Evolutionary conservation across 2,329 filamentous ascomycete species (phyloP), one percentile per base, ranked within the genome.

Genomic region (Diaporthe batatas): DNA sequence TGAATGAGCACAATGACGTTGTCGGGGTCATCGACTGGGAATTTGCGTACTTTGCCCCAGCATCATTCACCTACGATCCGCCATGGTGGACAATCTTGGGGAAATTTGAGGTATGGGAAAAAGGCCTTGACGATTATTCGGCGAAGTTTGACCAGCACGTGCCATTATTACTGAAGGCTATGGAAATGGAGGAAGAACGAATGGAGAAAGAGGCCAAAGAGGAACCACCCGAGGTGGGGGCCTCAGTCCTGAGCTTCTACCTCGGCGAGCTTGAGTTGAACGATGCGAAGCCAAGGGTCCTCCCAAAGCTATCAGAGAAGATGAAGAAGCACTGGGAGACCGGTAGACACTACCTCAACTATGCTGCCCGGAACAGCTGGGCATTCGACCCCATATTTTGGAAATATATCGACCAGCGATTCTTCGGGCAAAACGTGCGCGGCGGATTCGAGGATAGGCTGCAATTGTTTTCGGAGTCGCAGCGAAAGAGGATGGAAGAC

Each of bases 1-100:
- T 64, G 29, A 25, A 71, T 32, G 29, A 64, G 32, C 18, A 62
- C 3, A 16, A 54, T 18, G 18, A 71, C 2, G 68, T 71, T 18
- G 55, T 64, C 32, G 68, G 68, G 16, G 68, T 71, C 3, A 64
- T 71, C 21, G 68, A 71, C 55, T 64, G 55, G 55, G 68, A 71
- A 54, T 51, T 71, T n/a, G 39, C 57, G 14, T 71, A 71, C 68
- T 62, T 64, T 34, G 68, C 68, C 6, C 68, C 68, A 2, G 68
- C 47, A 2, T 62, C 55, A 1, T 71, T 51, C 32, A 25, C 8
- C 32, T 18, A 64, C 2, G 55, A 64, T 57, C 68, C 55, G 10
- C 68, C 68, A 12, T 71, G 57, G 55, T 71, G 68, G 68, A 42
- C 44, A 1, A 36, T 39, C 8, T 12, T 69, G 36, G 51, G 36